Percentiles rank a stretch among this genome's conserved stretches.
Evolutionary conservation across 2,329 filamentous ascomycete species (phyloP).

Genomic region (Trichoderma guizhouense): DNA sequence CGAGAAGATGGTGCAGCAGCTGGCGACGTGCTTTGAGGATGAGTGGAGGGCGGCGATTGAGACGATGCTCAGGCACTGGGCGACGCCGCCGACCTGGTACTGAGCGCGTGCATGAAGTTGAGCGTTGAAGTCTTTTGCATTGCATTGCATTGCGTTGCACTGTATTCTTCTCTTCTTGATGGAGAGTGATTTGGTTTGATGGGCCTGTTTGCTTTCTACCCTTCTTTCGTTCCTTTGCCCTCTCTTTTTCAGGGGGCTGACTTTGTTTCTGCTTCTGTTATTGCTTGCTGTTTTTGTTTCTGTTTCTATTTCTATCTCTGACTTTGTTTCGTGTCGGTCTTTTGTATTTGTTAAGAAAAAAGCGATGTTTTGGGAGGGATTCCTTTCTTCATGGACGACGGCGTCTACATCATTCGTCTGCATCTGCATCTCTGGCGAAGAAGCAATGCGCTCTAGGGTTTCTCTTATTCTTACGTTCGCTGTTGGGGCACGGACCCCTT

Average conservation of each 20-base stretch:
- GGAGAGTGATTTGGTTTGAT: not conserved
- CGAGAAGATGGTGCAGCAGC: constrained; percentile 52
- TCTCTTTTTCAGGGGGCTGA: not conserved
- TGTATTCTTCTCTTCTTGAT: not conserved
- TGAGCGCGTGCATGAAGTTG: constrained; percentile 22
- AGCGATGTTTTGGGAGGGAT: not conserved
- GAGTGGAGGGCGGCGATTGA: constrained; percentile 66
- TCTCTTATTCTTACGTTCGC: not conserved
- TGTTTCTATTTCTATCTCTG: not conserved
- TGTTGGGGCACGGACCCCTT: not conserved
- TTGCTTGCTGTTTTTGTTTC: not conserved
- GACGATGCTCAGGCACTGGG: constrained; percentile 68
- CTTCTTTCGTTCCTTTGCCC: not conserved
- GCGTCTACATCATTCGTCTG: not conserved
- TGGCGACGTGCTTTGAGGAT: constrained; percentile 59
- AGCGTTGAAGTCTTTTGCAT: not conserved
- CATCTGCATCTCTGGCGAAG: not conserved
- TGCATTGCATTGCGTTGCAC: not conserved
- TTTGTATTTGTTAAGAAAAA: not conserved
- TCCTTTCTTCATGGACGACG: not conserved
- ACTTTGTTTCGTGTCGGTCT: not conserved
- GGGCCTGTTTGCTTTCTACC: not conserved
- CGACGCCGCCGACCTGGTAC: constrained; percentile 55
- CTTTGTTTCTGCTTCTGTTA: not conserved
- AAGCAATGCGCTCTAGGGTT: not conserved